A percentile compares a stretch with the other conserved stretches of the same genome.
These are phyloP conservation scores for Apiospora hydei DNA, from an alignment of 2,329 filamentous ascomycete genomes.

Conservation along the genomic window DNA sequence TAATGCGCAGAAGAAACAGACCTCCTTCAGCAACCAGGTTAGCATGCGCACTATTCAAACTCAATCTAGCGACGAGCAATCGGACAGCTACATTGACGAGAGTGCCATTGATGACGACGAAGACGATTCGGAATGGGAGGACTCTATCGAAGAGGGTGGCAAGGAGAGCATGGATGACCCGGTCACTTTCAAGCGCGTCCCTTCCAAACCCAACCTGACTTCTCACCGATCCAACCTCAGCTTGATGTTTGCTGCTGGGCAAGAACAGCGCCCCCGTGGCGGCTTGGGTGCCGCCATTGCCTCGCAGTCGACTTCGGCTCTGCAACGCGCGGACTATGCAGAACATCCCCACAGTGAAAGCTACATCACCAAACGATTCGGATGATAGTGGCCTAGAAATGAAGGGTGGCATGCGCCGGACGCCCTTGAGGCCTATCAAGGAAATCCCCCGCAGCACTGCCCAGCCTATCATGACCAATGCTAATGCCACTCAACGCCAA, in stretches of 20 bases:
- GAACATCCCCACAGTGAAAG: constrained; percentile 49
- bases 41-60: constrained; percentile 71
- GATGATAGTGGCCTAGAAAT: constrained; percentile 70
- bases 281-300: constrained; percentile 60
- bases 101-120: constrained; percentile 81
- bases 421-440: constrained; percentile 60
- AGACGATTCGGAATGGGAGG: constrained; percentile 67
- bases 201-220: constrained; percentile 84
- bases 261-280: constrained; percentile 54
- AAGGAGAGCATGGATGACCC: constrained; percentile 84
- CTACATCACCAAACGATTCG: constrained; percentile 63
- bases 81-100: constrained; percentile 75
- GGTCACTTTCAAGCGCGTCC: constrained; percentile 86
- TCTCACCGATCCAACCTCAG: constrained; percentile 90
- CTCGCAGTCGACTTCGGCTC: constrained; percentile 71
- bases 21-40: constrained; percentile 82
- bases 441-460: constrained; percentile 71
- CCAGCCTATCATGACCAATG: constrained; percentile 74
- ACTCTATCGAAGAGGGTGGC: constrained; percentile 80
- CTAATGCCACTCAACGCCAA: constrained; percentile 69
- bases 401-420: constrained; percentile 62
- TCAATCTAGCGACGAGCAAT: constrained; percentile 56
- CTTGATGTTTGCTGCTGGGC: constrained; percentile 73
- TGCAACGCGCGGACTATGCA: constrained; percentile 67
- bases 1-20: constrained; percentile 71